These are phyloP conservation scores for Botrytis fabae DNA, from an alignment of 2,329 filamentous ascomycete species.

Conservation along the genomic window DNA sequence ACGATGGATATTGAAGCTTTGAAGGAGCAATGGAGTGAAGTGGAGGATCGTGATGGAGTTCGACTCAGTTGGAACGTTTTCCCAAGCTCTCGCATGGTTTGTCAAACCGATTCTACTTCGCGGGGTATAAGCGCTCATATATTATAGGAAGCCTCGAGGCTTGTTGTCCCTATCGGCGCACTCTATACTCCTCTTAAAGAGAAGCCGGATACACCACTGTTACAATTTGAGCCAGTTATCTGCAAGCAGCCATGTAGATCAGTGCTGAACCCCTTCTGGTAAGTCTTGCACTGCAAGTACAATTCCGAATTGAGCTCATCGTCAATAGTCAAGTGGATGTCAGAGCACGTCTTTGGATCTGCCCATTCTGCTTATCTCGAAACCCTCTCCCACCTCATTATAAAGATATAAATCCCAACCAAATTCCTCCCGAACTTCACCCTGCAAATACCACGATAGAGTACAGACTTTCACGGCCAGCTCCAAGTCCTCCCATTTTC, in stretches of 20 bases:
- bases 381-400: conserved; percentile 83
- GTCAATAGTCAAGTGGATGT: conserved; percentile 73
- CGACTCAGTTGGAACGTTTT: conserved; percentile 99
- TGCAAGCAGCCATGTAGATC: conserved; percentile 96
- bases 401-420: conserved; percentile 83
- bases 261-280: conserved; percentile 97
- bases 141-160: conserved; percentile 80
- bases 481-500: conserved; percentile 84
- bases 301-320: conserved; percentile 31
- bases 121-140: conserved; percentile 33
- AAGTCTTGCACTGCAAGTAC: conserved; percentile 41
- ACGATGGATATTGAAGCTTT: conserved; percentile 39
- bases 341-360: conserved; percentile 83
- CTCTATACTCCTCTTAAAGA: conserved; percentile 96
- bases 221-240: conserved; percentile 94
- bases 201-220: conserved; percentile 81
- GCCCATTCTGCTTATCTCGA: conserved; percentile 81
- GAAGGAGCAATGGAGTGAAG: conserved; percentile 54
- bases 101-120: conserved; percentile 40
- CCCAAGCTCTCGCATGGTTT: conserved; percentile 93
- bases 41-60: conserved; percentile 94
- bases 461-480: conserved; percentile 76
- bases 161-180: conserved; percentile 94
- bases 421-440: conserved; percentile 81
- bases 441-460: conserved; percentile 86